Evolutionary conservation across 2,329 filamentous ascomycete genomes (phyloP).

Genomic region (Gnomoniopsis sp.): DNA sequence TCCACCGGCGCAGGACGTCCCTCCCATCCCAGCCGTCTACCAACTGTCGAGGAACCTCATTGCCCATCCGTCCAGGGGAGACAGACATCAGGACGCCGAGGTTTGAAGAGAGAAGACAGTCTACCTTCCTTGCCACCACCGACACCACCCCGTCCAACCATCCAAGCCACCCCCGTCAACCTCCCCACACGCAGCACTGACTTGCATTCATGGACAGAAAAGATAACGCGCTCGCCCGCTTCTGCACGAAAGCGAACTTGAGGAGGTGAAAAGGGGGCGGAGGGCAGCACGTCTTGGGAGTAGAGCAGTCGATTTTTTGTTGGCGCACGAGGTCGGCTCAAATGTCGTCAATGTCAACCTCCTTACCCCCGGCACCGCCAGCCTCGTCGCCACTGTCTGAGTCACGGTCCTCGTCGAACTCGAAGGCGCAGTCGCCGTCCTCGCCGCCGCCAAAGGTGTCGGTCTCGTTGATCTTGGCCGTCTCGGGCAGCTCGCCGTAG

Average conservation of each 20-base stretch:
- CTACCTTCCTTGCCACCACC: slow-evolving; percentile 16
- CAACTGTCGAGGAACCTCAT: slow-evolving; percentile 43
- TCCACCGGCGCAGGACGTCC: slow-evolving; percentile 44
- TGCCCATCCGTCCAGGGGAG: neutral
- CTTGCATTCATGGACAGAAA: neutral
- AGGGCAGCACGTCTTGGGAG: neutral
- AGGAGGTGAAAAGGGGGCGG: too few relatives aligned
- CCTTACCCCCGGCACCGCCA: slow-evolving; percentile 62
- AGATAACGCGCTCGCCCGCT: neutral
- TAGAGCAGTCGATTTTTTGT: neutral
- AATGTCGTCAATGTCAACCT: slow-evolving; percentile 95
- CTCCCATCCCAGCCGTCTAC: slow-evolving; percentile 52
- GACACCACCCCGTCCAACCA: neutral
- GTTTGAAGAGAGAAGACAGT: slow-evolving; percentile 65
- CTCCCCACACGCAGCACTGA: neutral
- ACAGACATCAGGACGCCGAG: slow-evolving; percentile 12
- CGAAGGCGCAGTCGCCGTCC: slow-evolving; percentile 94
- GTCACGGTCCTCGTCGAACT: slow-evolving; percentile 93
- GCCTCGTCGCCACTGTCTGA: slow-evolving; percentile 52
- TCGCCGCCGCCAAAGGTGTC: slow-evolving; percentile 90
- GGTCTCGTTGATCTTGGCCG: slow-evolving; percentile 99
- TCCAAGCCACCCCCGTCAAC: neutral
- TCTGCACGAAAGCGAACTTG: neutral
- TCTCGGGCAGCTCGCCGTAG: slow-evolving; percentile 95
- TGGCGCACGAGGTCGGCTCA: slow-evolving; percentile 42